Conservation (phyloP, 1,139 yeast species). For the Protomyces macrosporus region DNA sequence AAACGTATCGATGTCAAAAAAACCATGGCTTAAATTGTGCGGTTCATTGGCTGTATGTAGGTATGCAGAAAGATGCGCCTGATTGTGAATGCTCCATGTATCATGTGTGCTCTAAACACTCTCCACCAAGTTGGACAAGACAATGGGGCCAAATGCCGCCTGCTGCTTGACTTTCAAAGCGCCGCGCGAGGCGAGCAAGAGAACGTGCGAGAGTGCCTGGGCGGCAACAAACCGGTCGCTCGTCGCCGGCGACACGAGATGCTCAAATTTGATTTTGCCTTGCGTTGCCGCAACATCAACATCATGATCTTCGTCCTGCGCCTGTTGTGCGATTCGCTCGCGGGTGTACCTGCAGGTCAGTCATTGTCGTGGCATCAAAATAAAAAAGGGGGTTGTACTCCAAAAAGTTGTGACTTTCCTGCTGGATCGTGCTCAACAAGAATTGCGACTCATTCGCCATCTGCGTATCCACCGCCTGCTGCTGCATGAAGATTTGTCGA, state of each 20-base stretch:
- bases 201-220: slow-evolving; percentile 28
- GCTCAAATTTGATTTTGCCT: slow-evolving; percentile 12
- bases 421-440: slow-evolving; percentile 7
- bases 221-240: slow-evolving; percentile 28
- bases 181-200: slow-evolving; percentile 29
- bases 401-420: slow-evolving; percentile 9
- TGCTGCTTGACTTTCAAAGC: slow-evolving; percentile 26
- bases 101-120: background rate
- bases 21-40: background rate
- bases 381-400: background rate
- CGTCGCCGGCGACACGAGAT: slow-evolving; percentile 21
- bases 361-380: background rate
- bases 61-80: background rate
- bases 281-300: background rate
- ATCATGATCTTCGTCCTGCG: background rate
- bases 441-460: slow-evolving; percentile 2
- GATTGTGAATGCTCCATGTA: background rate
- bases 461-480: background rate
- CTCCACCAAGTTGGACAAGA: slow-evolving; percentile 1
- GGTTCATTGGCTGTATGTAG: too few species aligned
- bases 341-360: background rate
- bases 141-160: slow-evolving; percentile 8
- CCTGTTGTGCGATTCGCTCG: background rate
- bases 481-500: background rate
- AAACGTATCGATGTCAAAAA: slow-evolving; percentile 14